These are phyloP conservation scores for Alternaria gaisen DNA, from an alignment of 2,329 filamentous ascomycete genomes.

Conservation along the genomic window DNA sequence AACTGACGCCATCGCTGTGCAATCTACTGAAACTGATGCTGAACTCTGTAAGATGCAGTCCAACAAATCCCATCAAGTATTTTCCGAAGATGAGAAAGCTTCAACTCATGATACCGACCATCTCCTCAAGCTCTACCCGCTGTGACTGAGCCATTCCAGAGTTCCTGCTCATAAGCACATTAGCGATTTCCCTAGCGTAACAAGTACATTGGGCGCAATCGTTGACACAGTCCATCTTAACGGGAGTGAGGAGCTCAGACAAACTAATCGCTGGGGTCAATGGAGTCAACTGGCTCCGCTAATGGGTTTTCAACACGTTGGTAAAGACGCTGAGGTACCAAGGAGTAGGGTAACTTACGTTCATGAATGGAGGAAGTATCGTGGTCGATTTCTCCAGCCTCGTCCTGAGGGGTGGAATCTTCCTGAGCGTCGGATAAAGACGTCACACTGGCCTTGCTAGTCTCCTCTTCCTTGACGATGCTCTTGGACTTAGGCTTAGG, in stretches of 20 bases:
- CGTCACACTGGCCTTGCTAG: slow-evolving; percentile 1
- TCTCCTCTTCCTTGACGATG: slow-evolving; percentile 1
- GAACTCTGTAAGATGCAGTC: background rate
- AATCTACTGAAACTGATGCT: background rate
- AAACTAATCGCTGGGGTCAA: background rate
- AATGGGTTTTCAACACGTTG: background rate
- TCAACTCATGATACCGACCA: background rate
- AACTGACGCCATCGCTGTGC: background rate
- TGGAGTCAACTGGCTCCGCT: slow-evolving; percentile 3
- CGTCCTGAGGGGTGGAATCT: background rate
- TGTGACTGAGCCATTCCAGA: slow-evolving; percentile 18
- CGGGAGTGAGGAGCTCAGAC: background rate
- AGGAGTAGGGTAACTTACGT: background rate
- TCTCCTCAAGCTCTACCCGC: slow-evolving; percentile 10
- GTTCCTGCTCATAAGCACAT: slow-evolving; percentile 18
- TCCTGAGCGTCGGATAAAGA: slow-evolving; percentile 19
- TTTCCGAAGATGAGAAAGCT: background rate
- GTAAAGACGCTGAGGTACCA: background rate
- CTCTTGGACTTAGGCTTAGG: background rate
- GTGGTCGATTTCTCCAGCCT: background rate
- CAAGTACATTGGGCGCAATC: slow-evolving; percentile 15
- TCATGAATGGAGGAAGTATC: background rate
- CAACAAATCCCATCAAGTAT: background rate
- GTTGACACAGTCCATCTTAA: background rate
- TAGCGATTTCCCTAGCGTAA: slow-evolving; percentile 16